Evolutionary conservation across 306 rosid genomes (phyloP).

Genomic region (Inga laurina): DNA sequence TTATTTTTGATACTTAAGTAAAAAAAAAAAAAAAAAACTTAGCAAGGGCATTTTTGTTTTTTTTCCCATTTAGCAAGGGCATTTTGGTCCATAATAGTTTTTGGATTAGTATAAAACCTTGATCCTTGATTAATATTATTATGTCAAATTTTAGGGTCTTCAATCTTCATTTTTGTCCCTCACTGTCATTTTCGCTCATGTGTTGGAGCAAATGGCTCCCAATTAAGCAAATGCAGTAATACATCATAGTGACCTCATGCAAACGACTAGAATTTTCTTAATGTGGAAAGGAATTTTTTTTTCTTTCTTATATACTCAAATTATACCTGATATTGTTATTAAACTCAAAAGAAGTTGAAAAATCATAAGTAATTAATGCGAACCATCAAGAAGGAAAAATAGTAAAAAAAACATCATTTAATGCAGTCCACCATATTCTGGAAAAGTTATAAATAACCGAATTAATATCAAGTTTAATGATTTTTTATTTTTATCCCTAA

Average conservation of each 20-base stretch:
- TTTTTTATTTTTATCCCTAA: too few species aligned
- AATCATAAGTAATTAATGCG: neutral
- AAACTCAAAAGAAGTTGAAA: neutral
- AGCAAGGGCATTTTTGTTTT: too few species aligned
- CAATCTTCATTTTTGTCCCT: neutral
- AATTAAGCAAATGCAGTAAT: neutral
- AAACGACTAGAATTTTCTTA: neutral
- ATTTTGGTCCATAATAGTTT: too few species aligned
- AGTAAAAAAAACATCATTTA: neutral
- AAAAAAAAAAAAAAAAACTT: too few species aligned
- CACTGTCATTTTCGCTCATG: neutral
- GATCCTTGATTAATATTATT: too few species aligned
- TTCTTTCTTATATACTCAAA: neutral
- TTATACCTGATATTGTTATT: neutral
- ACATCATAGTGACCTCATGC: neutral
- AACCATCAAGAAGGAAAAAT: neutral
- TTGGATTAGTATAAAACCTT: too few species aligned
- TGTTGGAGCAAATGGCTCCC: neutral
- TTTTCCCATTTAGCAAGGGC: too few species aligned
- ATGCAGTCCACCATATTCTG: too few species aligned
- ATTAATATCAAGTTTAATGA: too few species aligned
- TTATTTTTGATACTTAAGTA: too few species aligned
- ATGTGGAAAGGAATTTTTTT: too few species aligned
- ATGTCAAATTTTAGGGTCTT: neutral
- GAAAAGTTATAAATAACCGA: too few species aligned